Evolutionary conservation across 176 grass and related monocot genomes (phyloP), one percentile per base, ranked within the genome.

Genomic region (Oryza brachyantha): DNA sequence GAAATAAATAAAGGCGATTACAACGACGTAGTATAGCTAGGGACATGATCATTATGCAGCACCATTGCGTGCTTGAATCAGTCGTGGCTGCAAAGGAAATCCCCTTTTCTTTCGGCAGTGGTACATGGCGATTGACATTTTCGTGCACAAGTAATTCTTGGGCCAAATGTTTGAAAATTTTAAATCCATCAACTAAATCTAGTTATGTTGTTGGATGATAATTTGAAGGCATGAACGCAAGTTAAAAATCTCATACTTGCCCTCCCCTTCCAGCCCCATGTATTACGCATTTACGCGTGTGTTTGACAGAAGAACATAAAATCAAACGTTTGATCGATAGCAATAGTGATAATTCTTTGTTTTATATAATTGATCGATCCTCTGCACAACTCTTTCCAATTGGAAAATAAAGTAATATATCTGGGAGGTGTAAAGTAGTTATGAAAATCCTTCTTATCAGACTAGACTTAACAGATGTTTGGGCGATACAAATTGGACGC

Each of bases 11-110:
- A 66, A 32, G 71, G 29, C 3, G 13, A 8, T 14, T 29, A 32
- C 75, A 66, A 17, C 12, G 2, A 17, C 12, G 2, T 66, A 46
- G 17, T 36, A 72, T 10, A 73, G 68, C 39, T 81, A 82, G 80
- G 68, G 70, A 32, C 42, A 74, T 57, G 52, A 57, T 64, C 43
- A 75, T 83, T 57, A 57, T 75, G 60, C 16, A 27, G 38, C 16
- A 17, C 59, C 60, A 52, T 17, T 52, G 5, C 46, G 24, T 29
- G 69, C 37, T 42, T 38, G 68, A 43, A 80, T 80, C 52, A 31
- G 26, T 22, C 17, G 0, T 80, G 66, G 21, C 45, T 37, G 58
- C 21, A 64, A 82, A 64, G 58, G 71, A 26, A 34, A 9, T 1
- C n/a, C 37, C 21, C 11, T 46, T 50, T n/a, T 48, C 40, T 62